Conservation (phyloP, 2,329 filamentous ascomycete genomes). For the Cladophialophora carrionii region DNA sequence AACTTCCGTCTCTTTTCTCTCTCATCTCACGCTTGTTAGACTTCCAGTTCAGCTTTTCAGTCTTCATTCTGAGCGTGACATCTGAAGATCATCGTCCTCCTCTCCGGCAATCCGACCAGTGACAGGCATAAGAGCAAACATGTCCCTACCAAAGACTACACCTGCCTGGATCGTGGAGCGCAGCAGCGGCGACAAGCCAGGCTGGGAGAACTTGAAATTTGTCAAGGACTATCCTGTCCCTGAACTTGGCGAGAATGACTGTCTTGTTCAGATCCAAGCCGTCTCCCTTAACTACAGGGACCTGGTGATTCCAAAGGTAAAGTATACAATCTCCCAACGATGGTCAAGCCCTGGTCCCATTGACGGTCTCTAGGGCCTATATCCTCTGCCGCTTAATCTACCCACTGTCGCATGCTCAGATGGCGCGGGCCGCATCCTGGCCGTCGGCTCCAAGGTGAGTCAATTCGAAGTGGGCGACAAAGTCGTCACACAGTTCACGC, state of each 20-base stretch:
- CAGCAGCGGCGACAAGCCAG: constrained; percentile 15
- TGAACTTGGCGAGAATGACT: constrained; percentile 68
- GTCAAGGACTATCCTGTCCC: constrained; percentile 60
- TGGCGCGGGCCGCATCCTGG: constrained; percentile 53
- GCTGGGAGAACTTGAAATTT: constrained; percentile 42
- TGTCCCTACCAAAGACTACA: constrained; percentile 32
- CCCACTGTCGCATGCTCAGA: constrained; percentile 51
- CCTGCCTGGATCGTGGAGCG: constrained; percentile 24
- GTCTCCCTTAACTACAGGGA: constrained; percentile 57
- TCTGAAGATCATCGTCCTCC: background rate
- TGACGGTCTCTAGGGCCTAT: constrained; percentile 46
- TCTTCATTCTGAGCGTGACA: background rate
- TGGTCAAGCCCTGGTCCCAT: background rate
- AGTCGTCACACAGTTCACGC: constrained; percentile 63
- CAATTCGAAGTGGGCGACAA: constrained; percentile 62
- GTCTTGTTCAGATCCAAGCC: constrained; percentile 67
- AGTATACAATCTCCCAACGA: background rate
- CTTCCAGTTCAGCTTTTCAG: background rate
- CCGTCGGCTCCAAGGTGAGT: constrained; percentile 59
- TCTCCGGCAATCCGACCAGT: background rate
- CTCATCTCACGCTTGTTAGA: background rate
- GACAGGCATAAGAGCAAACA: background rate
- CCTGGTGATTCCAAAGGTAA: constrained; percentile 49
- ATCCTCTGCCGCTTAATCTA: constrained; percentile 50
- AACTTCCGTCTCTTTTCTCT: background rate